Conservation (phyloP, 805 yeast species). For the Starmerella stigmatis region DNA sequence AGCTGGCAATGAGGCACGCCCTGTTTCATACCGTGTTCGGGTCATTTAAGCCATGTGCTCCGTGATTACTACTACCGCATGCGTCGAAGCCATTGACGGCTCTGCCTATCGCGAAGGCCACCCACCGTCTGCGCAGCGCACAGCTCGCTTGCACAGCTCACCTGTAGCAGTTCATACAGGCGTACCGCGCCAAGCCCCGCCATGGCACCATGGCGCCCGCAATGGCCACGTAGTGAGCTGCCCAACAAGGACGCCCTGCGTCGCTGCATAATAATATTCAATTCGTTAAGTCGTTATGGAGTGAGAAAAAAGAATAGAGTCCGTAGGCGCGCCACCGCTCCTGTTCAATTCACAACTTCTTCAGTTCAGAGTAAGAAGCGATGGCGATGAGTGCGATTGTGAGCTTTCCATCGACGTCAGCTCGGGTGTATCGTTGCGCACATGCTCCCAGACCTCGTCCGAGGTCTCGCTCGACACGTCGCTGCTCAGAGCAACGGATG, state of each 20-base stretch:
- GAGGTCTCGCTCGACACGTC: background rate
- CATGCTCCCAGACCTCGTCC: conserved; percentile 3
- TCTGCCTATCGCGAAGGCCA: too few relatives aligned
- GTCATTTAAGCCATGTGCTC: background rate
- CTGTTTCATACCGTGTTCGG: background rate
- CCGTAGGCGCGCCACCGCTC: background rate
- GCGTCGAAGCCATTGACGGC: too few relatives aligned
- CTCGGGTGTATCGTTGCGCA: background rate
- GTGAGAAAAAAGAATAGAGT: background rate
- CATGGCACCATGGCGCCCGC: too few relatives aligned
- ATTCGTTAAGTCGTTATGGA: conserved; percentile 2
- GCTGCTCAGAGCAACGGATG: background rate
- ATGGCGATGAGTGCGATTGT: conserved; percentile 1
- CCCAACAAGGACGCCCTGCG: too few relatives aligned
- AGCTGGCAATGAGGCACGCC: background rate
- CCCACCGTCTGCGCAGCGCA: too few relatives aligned
- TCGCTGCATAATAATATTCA: too few relatives aligned
- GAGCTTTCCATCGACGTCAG: background rate
- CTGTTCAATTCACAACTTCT: background rate
- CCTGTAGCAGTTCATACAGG: too few relatives aligned
- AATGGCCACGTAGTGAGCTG: too few relatives aligned
- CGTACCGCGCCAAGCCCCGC: too few relatives aligned
- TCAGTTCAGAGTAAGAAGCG: background rate
- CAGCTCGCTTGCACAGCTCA: too few relatives aligned
- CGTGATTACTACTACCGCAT: conserved; percentile 3